Evolutionary conservation across 164 flowering plant genomes (phyloP).

Genomic region (Tetracentron sinense): DNA sequence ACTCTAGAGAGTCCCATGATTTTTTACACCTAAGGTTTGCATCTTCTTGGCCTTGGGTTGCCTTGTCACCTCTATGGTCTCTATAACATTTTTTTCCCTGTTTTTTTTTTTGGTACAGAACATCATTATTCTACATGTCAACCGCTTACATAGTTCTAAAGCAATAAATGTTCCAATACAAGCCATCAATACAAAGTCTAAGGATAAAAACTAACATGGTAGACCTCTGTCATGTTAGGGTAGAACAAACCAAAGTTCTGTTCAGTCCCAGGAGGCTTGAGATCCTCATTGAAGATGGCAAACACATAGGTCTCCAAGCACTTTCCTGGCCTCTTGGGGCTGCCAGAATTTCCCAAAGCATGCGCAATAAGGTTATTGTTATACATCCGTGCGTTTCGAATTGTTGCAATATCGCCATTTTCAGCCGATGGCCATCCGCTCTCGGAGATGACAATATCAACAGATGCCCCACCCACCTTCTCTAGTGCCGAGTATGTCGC

Average conservation of each 20-base stretch:
- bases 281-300: slow-evolving; percentile 12
- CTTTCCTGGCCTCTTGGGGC: slow-evolving; percentile 2
- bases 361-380: slow-evolving; percentile 2
- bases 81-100: too few species aligned
- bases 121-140: too few species aligned
- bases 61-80: too few species aligned
- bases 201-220: not conserved
- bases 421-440: slow-evolving; percentile 20
- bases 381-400: slow-evolving; percentile 3
- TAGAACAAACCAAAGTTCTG: slow-evolving; percentile 12
- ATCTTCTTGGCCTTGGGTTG: too few species aligned
- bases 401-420: not conserved
- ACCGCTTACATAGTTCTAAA: too few species aligned
- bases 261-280: slow-evolving; percentile 7
- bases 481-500: slow-evolving; percentile 11
- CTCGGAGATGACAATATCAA: slow-evolving; percentile 13
- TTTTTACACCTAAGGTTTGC: too few species aligned
- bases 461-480: slow-evolving; percentile 2
- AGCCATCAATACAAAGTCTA: too few species aligned
- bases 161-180: too few species aligned
- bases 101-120: too few species aligned
- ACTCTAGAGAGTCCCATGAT: too few species aligned
- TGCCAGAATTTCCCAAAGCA: not conserved
- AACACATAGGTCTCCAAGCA: slow-evolving; percentile 13
- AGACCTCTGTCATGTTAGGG: slow-evolving; percentile 11